These are phyloP conservation scores for Cystobasidium tubakii DNA, from an alignment of 768 basidiomycete species.

Conservation along the genomic window DNA sequence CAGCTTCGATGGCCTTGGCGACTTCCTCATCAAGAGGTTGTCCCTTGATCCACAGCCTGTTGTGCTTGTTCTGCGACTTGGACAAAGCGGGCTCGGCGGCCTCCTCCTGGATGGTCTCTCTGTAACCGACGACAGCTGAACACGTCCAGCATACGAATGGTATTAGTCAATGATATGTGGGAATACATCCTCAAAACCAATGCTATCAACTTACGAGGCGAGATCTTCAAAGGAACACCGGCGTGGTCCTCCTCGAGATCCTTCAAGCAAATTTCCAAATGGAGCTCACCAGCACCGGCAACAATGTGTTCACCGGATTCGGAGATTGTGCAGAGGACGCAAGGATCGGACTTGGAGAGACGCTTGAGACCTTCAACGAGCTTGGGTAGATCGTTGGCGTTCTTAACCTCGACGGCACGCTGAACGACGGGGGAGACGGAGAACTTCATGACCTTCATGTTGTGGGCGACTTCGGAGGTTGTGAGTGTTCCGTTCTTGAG, in stretches of 20 bases:
- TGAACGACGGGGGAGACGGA: conserved; percentile 93
- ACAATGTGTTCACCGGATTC: conserved; percentile 97
- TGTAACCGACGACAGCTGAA: conserved; percentile 83
- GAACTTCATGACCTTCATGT: conserved; percentile 96
- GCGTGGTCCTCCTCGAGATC: conserved; percentile 99
- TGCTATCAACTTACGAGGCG: conserved; percentile 56
- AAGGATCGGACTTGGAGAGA: conserved; percentile 98
- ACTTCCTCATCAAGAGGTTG: conserved; percentile 89
- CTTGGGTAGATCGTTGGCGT: conserved; percentile 96
- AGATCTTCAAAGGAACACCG: conserved; percentile 96
- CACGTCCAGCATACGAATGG: not conserved
- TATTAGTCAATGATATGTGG: not conserved
- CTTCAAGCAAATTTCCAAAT: conserved; percentile 99
- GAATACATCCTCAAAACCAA: not conserved
- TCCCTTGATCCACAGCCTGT: conserved; percentile 91
- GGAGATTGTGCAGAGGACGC: conserved; percentile 87
- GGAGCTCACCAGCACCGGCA: conserved; percentile 97
- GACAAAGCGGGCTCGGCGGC: conserved; percentile 93
- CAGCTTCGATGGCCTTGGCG: conserved; percentile 81
- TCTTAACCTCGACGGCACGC: conserved; percentile 99
- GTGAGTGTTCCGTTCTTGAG: conserved; percentile 98
- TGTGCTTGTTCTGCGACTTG: conserved; percentile 99
- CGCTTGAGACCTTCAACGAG: conserved; percentile 99
- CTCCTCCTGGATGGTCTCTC: conserved; percentile 94
- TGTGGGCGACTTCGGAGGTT: conserved; percentile 95